phyloP scores from a whole-genome alignment of 2,329 filamentous ascomycete species.

The Ilyonectria mors-panacis region DNA sequence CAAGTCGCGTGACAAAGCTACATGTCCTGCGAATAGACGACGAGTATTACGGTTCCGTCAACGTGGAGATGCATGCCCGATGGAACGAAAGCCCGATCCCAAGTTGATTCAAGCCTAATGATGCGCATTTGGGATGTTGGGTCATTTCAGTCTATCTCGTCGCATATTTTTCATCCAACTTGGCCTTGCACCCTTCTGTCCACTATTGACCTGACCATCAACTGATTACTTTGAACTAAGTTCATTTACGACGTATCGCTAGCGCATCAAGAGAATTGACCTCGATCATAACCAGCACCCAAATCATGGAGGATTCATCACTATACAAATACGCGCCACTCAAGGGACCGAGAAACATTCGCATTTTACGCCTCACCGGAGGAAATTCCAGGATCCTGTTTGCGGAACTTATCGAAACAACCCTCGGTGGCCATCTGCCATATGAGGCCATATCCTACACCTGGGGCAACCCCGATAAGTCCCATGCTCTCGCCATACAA shows the following conservation, averaged over 20 bases:
- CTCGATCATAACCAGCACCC: not conserved
- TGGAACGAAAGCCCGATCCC: not conserved
- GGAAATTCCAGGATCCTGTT: slow-evolving; percentile 4
- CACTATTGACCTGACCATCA: not conserved
- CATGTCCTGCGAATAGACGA: not conserved
- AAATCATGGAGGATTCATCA: slow-evolving; percentile 7
- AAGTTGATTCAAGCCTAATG: not conserved
- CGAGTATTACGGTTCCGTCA: not conserved
- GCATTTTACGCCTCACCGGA: slow-evolving; percentile 15
- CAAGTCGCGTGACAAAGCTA: not conserved
- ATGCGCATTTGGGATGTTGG: not conserved
- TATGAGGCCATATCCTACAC: slow-evolving; percentile 25
- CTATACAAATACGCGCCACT: slow-evolving; percentile 10
- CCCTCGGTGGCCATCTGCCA: not conserved
- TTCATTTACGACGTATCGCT: not conserved
- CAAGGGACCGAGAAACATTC: not conserved
- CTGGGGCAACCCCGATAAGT: slow-evolving; percentile 4
- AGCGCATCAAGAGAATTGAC: too few species aligned
- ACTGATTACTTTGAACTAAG: not conserved
- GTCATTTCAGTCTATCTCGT: not conserved
- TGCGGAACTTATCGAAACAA: slow-evolving; percentile 18
- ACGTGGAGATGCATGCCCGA: not conserved
- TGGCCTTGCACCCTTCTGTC: not conserved
- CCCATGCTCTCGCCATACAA: slow-evolving; percentile 3
- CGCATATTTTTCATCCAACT: not conserved